A percentile compares a stretch with the other conserved stretches of the same genome.
These are phyloP conservation scores for Stachybotrys elegans DNA, from an alignment of 2,329 filamentous ascomycete genomes.

Conservation along the genomic window DNA sequence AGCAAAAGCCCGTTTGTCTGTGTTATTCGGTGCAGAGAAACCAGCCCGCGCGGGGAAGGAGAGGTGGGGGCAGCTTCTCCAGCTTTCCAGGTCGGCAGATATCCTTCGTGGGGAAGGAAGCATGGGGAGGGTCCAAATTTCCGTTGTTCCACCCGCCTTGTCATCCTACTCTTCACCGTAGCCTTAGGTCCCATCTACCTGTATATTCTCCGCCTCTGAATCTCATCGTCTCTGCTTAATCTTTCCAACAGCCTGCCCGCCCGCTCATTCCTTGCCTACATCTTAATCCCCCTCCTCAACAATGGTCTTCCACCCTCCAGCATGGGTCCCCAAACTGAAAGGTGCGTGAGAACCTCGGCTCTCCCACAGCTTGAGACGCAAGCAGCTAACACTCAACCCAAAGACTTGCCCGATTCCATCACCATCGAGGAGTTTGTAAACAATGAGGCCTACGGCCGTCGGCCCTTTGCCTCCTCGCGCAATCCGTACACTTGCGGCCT, in stretches of 20 bases:
- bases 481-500: slow-evolving; percentile 75
- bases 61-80: no score
- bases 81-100: no score
- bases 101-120: no score
- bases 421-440: slow-evolving; percentile 74
- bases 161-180: background rate
- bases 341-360: slow-evolving; percentile 28
- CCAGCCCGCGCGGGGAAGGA: no score
- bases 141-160: background rate
- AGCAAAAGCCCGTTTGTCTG: no score
- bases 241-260: background rate
- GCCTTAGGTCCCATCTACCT: background rate
- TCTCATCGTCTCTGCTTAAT: background rate
- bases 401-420: slow-evolving; percentile 66
- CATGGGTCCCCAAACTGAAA: slow-evolving; percentile 58
- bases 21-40: no score
- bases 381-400: slow-evolving; percentile 1
- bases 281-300: no score
- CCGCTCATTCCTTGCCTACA: background rate
- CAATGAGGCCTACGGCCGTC: slow-evolving; percentile 64
- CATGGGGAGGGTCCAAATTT: no score
- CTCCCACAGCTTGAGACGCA: slow-evolving; percentile 5
- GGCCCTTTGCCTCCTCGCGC: slow-evolving; percentile 55
- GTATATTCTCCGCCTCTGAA: background rate
- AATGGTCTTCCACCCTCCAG: slow-evolving; percentile 56